These are phyloP conservation scores for Phytophthora ohioensis DNA, from an alignment of 352 stramenopile genomes.

Conservation along the genomic window DNA sequence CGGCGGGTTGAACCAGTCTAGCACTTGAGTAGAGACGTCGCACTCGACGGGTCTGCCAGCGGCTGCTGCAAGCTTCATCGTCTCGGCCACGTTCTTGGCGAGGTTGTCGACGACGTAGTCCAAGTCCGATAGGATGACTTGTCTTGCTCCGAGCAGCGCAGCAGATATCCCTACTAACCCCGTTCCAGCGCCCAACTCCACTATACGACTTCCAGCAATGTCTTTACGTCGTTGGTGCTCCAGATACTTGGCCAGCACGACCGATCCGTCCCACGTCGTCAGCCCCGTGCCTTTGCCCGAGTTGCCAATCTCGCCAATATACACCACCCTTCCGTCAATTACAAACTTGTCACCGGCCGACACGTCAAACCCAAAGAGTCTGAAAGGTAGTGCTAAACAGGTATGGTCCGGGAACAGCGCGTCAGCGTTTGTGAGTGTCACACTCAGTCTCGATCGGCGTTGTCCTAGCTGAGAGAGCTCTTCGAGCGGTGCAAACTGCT, in stretches of 20 bases:
- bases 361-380: slow-evolving; percentile 65
- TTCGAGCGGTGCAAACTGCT: slow-evolving; percentile 47
- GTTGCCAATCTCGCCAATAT: slow-evolving; percentile 79
- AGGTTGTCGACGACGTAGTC: slow-evolving; percentile 90
- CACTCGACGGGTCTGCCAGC: slow-evolving; percentile 3
- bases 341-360: slow-evolving; percentile 43
- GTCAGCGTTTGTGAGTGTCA: slow-evolving; percentile 38
- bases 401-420: slow-evolving; percentile 31
- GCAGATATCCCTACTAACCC: slow-evolving; percentile 87
- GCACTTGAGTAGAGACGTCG: slow-evolving; percentile 42
- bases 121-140: slow-evolving; percentile 89
- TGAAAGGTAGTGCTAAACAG: slow-evolving; percentile 58
- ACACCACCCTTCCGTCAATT: slow-evolving; percentile 62
- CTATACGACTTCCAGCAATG: slow-evolving; percentile 53
- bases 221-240: slow-evolving; percentile 54
- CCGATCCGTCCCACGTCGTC: slow-evolving; percentile 92
- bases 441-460: slow-evolving; percentile 49
- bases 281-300: slow-evolving; percentile 87
- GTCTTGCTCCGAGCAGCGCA: slow-evolving; percentile 74
- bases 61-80: slow-evolving; percentile 38
- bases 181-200: slow-evolving; percentile 90
- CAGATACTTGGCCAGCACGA: slow-evolving; percentile 93
- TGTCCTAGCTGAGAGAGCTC: slow-evolving; percentile 37
- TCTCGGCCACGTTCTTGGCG: slow-evolving; percentile 56
- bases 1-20: slow-evolving; percentile 78